Evolutionary conservation across 2,329 filamentous ascomycete species (phyloP).

Genomic region (Microdochium bolleyi): DNA sequence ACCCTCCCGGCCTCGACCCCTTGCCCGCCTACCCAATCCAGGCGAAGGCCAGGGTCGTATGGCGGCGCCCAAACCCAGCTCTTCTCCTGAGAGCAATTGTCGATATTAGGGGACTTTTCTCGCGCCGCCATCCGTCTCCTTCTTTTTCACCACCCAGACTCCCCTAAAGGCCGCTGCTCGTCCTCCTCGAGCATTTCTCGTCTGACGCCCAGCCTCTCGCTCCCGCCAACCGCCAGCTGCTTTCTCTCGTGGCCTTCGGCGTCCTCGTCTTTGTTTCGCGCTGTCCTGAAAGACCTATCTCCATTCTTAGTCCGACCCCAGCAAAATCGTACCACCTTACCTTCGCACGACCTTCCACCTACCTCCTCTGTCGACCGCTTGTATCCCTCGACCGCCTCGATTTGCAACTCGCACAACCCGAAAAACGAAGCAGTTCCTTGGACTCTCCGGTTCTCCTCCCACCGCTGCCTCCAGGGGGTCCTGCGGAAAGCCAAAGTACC

Average conservation of each 20-base stretch:
- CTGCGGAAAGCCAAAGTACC: not conserved
- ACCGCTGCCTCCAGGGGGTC: too few species aligned
- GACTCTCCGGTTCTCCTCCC: too few species aligned
- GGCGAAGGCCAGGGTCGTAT: not conserved
- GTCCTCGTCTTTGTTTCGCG: not conserved
- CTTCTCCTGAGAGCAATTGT: not conserved
- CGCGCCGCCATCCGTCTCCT: not conserved
- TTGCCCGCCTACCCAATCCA: constrained; percentile 1
- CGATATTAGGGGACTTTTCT: constrained; percentile 1
- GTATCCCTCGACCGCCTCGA: not conserved
- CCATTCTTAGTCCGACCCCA: not conserved
- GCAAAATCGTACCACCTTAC: not conserved
- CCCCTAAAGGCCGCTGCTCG: not conserved
- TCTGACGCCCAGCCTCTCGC: not conserved
- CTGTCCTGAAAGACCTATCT: too few species aligned
- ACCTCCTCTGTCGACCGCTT: not conserved
- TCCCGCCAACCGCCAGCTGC: not conserved
- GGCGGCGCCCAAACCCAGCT: not conserved
- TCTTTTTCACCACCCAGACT: not conserved
- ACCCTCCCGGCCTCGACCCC: not conserved
- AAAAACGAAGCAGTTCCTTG: too few species aligned
- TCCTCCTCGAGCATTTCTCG: not conserved
- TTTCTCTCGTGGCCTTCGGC: not conserved
- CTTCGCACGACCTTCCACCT: not conserved
- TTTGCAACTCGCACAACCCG: not conserved